Percentiles rank a stretch among this genome's conserved stretches.
These are phyloP conservation scores for Lolium rigidum DNA, from an alignment of 176 grass and related monocot genomes.

Conservation along the genomic window DNA sequence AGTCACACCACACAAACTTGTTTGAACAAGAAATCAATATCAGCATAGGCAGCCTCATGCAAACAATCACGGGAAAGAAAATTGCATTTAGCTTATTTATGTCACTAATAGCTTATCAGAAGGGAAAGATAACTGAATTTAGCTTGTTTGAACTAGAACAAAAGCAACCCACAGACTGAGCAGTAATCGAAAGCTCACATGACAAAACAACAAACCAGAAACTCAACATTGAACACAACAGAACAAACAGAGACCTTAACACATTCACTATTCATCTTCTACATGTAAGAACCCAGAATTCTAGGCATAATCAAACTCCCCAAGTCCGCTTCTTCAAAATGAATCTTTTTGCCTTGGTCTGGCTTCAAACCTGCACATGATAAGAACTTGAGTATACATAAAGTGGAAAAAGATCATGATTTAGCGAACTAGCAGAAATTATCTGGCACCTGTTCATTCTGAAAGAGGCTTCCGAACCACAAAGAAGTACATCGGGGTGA, in stretches of 20 bases:
- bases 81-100: slow-evolving; percentile 38
- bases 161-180: background rate
- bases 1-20: background rate
- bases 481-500: slow-evolving; percentile 94
- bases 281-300: background rate
- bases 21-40: background rate
- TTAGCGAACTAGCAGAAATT: background rate
- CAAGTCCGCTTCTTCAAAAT: slow-evolving; percentile 1
- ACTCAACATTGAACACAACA: slow-evolving; percentile 13
- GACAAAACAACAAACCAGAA: background rate
- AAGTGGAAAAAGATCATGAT: background rate
- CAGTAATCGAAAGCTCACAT: background rate
- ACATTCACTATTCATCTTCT: background rate
- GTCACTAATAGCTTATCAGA: slow-evolving; percentile 9
- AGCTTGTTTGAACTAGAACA: slow-evolving; percentile 40
- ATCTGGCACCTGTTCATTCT: slow-evolving; percentile 44
- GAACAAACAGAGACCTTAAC: background rate
- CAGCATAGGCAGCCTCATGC: background rate
- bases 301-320: background rate
- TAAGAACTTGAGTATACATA: slow-evolving; percentile 5
- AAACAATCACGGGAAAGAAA: background rate
- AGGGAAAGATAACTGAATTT: background rate
- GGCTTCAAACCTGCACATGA: slow-evolving; percentile 12
- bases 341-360: background rate
- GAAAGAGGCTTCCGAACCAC: slow-evolving; percentile 80